These are phyloP conservation scores for Adansonia gregorii DNA, from an alignment of 441 rosid species.

Conservation along the genomic window DNA sequence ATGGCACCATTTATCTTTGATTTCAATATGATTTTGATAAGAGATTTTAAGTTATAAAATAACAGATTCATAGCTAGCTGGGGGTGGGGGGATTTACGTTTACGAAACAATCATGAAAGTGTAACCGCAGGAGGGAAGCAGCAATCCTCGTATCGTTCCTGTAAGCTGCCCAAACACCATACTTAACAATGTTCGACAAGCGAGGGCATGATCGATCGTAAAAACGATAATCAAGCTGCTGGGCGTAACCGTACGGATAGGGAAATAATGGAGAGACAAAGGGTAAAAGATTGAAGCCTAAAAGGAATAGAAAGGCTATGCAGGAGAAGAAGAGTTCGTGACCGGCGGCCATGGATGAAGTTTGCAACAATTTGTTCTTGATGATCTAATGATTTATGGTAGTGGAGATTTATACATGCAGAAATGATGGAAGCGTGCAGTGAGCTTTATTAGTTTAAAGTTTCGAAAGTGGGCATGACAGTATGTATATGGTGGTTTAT, in stretches of 20 bases:
- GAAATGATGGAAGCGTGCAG: slow-evolving; percentile 17
- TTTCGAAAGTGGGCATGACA: slow-evolving; percentile 44
- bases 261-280: slow-evolving; percentile 27
- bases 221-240: slow-evolving; percentile 53
- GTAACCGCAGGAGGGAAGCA: slow-evolving; percentile 84
- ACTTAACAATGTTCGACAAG: slow-evolving; percentile 59
- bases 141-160: slow-evolving; percentile 68
- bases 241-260: slow-evolving; percentile 15
- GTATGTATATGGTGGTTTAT: slow-evolving; percentile 24
- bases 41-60: background rate
- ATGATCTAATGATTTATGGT: background rate
- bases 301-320: slow-evolving; percentile 27
- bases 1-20: background rate
- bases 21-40: background rate
- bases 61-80: background rate
- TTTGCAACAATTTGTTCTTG: background rate
- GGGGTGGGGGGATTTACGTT: slow-evolving; percentile 36
- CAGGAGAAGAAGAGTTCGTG: slow-evolving; percentile 34
- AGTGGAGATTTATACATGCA: slow-evolving; percentile 33
- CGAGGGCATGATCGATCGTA: slow-evolving; percentile 73
- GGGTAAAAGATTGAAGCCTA: slow-evolving; percentile 28
- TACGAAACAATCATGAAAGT: slow-evolving; percentile 83
- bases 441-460: slow-evolving; percentile 35
- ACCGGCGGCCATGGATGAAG: slow-evolving; percentile 40
- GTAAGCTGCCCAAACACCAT: slow-evolving; percentile 63